Conservation (phyloP, 2,329 filamentous ascomycete genomes). For the Chaetomiaceae sp. region DNA sequence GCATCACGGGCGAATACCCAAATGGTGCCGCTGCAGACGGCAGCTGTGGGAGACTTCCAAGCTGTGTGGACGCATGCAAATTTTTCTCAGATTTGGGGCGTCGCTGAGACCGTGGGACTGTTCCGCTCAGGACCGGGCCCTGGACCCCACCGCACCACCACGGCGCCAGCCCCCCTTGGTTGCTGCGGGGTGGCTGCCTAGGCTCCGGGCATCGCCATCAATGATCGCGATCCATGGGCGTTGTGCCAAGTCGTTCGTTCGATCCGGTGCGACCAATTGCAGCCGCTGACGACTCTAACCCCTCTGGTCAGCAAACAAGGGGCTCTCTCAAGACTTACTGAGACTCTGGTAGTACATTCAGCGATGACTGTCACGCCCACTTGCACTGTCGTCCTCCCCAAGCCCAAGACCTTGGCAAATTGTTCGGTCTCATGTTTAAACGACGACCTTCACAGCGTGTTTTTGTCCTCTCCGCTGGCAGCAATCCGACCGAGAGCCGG, state of each 20-base stretch:
- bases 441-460: slow-evolving; percentile 9
- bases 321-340: neutral
- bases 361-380: too few species aligned
- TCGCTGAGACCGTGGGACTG: neutral
- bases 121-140: slow-evolving; percentile 1
- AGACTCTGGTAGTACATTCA: too few species aligned
- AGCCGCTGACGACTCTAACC: neutral
- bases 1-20: slow-evolving; percentile 7
- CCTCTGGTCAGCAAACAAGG: neutral
- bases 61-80: slow-evolving; percentile 17
- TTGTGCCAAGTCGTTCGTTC: slow-evolving; percentile 1
- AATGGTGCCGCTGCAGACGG: slow-evolving; percentile 13
- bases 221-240: neutral
- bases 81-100: slow-evolving; percentile 4
- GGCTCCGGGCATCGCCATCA: neutral
- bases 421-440: slow-evolving; percentile 5
- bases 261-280: slow-evolving; percentile 1
- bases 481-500: slow-evolving; percentile 6
- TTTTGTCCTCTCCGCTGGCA: slow-evolving; percentile 8
- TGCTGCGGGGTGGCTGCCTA: neutral
- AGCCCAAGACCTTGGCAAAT: slow-evolving; percentile 19
- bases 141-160: slow-evolving; percentile 1
- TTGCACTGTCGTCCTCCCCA: too few species aligned
- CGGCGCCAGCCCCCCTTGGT: neutral
- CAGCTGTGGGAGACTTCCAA: neutral